Base-by-base conservation (phyloP, 495 filamentous ascomycete genomes). In the Xylaria bambusicola region DNA sequence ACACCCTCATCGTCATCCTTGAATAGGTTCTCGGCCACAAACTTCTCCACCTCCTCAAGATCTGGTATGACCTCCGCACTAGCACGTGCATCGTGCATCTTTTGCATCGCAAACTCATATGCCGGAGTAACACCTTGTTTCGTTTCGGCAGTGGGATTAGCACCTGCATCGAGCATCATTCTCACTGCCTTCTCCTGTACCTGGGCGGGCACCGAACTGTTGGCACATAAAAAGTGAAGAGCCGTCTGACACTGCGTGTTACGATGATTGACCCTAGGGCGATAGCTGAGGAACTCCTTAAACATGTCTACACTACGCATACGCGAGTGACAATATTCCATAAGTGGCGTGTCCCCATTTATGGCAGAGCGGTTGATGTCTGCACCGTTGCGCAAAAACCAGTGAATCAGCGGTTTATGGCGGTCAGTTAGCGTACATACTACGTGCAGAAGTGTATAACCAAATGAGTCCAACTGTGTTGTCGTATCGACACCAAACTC, bases 201-300 rank as follows among this genome's bases (percentile, higher is more conserved):
- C 40, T 20, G 12, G 0, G 40, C 7, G 10, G 1, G 0, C 2
- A 60, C 7, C 1, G 13, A 0, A 15, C 1, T 1, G 15, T 60
- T 60, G 12, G 38, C 41, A 33, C 48, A 52, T 12, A 53, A 23
- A 4, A 45, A 0, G 9, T 60, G 57, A n/a, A 60, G 57, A 0
- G 49, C 48, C 12, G 57, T 60, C 10, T 31, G 40, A 20, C 57
- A 48, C 0, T 0, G 0, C 0, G 1, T 21, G 29, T 60, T 49
- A 10, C 33, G 12, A 20, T 18, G 13, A 41, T 60, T 53, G 3
- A 60, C 23, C 2, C 18, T 1, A 2, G 57, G 46, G 6, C 49
- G 29, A 2, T 20, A 10, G 1, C 8, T 8, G n/a, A 60, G 24
- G 29, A 60, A 60, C 18, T 20, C 6, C n/a, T 5, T 13, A 60